Base-by-base conservation (phyloP, 345 rosid genomes). In the Arabis hirsuta region DNA sequence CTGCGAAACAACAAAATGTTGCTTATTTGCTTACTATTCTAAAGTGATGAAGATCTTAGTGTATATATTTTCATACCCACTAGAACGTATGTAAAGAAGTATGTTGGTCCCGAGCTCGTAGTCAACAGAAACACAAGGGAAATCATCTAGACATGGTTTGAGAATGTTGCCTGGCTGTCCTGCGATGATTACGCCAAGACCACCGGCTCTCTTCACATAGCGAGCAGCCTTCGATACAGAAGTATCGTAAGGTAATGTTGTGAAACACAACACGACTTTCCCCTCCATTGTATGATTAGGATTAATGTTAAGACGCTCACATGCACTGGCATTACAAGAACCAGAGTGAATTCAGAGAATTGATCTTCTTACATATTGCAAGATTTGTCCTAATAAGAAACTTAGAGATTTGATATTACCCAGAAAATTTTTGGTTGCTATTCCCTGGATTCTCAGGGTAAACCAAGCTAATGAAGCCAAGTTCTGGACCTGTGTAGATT, bases 51-150 rank as follows among this genome's bases (percentile, higher is more conserved):
- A 12, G 10, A 36, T 36, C 41, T 36, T 8, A 8, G 41, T 36
- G 10, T 8, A 26, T 7, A 22, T 52, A 26, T 31, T 13, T 44
- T 22, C 62, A 22, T 76, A 82, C 82, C 66, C 71, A 47, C 42
- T 34, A n/a, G 81, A 82, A 65, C 77, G 82, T 44, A 76, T 76
- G 65, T 82, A 82, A 22, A 69, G 67, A 32, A 79, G 79, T 20
- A 76, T 76, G 19, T 62, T 27, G 2, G 79, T 79, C 26, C 82
- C 82, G 0, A 80, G 74, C 62, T 80, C 80, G 4, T 77, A 77
- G 53, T 77, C 83, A 14, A 80, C 80, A 31, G 56, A 45, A 29
- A 82, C 38, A 29, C 85, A 82, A 6, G 83, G 85, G 20, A 82
- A 82, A 62, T 64, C 73, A 56, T 67, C 72, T 24, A 9, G 2